Base-by-base conservation (phyloP, 2,329 filamentous ascomycete genomes). In the Bipolaris zeicola region DNA sequence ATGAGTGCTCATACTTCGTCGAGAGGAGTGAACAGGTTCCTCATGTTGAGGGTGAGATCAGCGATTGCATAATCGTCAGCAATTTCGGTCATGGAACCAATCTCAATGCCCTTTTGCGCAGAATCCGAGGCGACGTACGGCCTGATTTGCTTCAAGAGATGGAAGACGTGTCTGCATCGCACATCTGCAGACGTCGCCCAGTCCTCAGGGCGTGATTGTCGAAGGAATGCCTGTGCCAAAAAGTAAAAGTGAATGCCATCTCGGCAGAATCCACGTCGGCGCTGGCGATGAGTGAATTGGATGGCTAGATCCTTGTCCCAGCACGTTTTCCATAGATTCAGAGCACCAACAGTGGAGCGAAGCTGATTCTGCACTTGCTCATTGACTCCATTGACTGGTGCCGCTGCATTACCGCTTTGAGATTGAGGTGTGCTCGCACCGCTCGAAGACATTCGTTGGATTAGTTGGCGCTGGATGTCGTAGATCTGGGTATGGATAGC, bases 201-300 rank as follows among this genome's bases (percentile, higher is more conserved):
- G 62, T 88, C 83, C 28, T 79, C 75, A 11, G 79, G 70, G 24
- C 81, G 78, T 16, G 82, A 84, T 58, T 85, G 84, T 69, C 86
- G 85, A 51, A 91, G 76, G 67, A 90, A 81, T 65, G 85, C 83
- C 58, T 84, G 88, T 14, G 87, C 88, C 39, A 91, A 80, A 82
- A 86, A 91, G 77, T 88, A 91, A 71, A 88, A 91, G 66, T 90
- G 88, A 13, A 90, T 84, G 1, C 84, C 88, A 65, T 91, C 89
- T 47, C 88, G 79, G 51, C 86, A 90, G 73, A 91, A 91, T 0
- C 89, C 89, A 62, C 87, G 83, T 14, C 88, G 85, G 45, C 82
- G 80, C 47, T 83, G 83, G n/a, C 79, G 79, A 5, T 78, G 84
- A 6, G 87, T 85, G 59, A 90, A 91, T 68, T 92, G 89, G 36